Evolutionary conservation across 2,329 filamentous ascomycete species (phyloP).

Genomic region (Penicillium hesseltinei): DNA sequence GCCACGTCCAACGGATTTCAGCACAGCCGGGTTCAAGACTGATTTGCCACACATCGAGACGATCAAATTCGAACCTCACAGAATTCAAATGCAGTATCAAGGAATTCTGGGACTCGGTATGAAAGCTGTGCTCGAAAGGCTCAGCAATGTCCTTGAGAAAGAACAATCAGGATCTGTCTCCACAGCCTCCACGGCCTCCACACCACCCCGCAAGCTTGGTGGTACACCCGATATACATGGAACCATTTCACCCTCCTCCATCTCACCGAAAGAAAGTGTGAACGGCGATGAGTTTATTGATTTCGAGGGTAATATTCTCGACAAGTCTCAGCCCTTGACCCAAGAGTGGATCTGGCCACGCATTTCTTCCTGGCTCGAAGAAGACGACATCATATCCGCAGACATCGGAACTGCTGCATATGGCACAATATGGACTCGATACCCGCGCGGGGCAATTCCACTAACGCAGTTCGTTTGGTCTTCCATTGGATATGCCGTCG

Average conservation of each 20-base stretch:
- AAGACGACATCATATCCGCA: constrained; percentile 72
- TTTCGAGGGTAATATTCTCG: constrained; percentile 48
- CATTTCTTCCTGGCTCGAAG: constrained; percentile 65
- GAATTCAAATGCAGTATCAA: constrained; percentile 68
- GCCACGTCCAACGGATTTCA: constrained; percentile 35
- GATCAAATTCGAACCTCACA: constrained; percentile 74
- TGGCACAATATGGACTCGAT: constrained; percentile 75
- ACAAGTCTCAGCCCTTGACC: constrained; percentile 52
- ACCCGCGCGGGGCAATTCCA: constrained; percentile 67
- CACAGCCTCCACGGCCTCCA: constrained; percentile 6
- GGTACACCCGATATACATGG: not conserved
- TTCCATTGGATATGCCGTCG: constrained; percentile 61
- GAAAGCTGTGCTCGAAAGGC: constrained; percentile 69
- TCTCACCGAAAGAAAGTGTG: not conserved
- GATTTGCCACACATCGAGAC: constrained; percentile 67
- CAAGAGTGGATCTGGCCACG: constrained; percentile 67
- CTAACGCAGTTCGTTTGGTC: constrained; percentile 72
- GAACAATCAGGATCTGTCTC: constrained; percentile 44
- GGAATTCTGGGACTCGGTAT: constrained; percentile 72
- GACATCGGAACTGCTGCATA: constrained; percentile 84
- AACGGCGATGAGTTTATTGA: not conserved
- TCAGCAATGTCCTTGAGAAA: constrained; percentile 59
- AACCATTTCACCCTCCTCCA: not conserved
- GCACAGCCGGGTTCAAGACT: constrained; percentile 70
- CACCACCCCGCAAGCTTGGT: constrained; percentile 18